Conservation (phyloP, 106 monocot genomes). For the Dioscorea zingiberensis region DNA sequence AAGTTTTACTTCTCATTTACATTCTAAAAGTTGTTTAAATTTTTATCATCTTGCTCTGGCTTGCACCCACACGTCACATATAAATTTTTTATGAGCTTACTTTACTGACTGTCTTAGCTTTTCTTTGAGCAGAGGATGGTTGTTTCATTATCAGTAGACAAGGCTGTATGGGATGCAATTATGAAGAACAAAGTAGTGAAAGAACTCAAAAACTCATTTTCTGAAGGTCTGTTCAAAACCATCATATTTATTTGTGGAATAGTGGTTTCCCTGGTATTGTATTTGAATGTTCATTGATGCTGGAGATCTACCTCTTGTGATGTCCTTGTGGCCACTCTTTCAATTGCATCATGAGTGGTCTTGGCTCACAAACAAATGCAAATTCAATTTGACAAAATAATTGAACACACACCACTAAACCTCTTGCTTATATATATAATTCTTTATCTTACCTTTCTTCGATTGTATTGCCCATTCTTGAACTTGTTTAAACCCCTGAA, state of each 20-base stretch:
- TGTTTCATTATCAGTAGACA: conserved; percentile 72
- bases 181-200: conserved; percentile 85
- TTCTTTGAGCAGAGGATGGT: conserved; percentile 50
- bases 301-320: too few relatives aligned
- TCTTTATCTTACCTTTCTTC: not conserved
- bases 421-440: not conserved
- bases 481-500: not conserved
- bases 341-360: too few relatives aligned
- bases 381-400: too few relatives aligned
- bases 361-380: too few relatives aligned
- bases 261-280: too few relatives aligned
- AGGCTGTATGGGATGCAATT: conserved; percentile 83
- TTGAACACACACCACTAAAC: not conserved
- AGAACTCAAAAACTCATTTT: conserved; percentile 51
- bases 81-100: not conserved
- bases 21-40: not conserved
- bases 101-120: not conserved
- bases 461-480: not conserved
- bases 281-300: too few relatives aligned
- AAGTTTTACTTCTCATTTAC: not conserved
- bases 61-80: not conserved
- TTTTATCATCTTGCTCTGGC: not conserved
- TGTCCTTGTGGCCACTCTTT: too few relatives aligned
- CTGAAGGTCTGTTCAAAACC: conserved; percentile 38
- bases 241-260: not conserved